These are phyloP conservation scores for Hyphodiscus sp. DNA, from an alignment of 2,329 filamentous ascomycete genomes.

Conservation along the genomic window DNA sequence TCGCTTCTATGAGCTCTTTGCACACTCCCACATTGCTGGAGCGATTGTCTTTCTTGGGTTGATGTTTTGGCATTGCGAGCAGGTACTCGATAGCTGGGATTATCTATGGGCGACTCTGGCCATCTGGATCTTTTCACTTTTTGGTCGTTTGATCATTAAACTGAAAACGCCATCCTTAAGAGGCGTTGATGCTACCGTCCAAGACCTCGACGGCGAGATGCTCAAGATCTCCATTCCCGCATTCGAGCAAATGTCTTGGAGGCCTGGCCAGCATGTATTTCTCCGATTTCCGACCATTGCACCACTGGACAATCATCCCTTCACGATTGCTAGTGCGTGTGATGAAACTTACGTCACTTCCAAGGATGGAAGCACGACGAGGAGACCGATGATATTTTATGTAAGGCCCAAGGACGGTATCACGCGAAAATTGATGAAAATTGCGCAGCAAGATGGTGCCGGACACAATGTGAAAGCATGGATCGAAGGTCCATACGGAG, in stretches of 20 bases:
- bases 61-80: slow-evolving; percentile 63
- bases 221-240: slow-evolving; percentile 19
- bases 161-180: slow-evolving; percentile 2
- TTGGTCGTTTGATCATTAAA: slow-evolving; percentile 45
- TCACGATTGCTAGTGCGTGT: slow-evolving; percentile 24
- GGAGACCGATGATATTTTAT: slow-evolving; percentile 19
- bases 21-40: slow-evolving; percentile 53
- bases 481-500: slow-evolving; percentile 29
- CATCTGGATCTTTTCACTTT: slow-evolving; percentile 53
- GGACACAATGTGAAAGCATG: slow-evolving; percentile 8
- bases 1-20: slow-evolving; percentile 51
- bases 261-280: slow-evolving; percentile 56
- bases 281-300: slow-evolving; percentile 24
- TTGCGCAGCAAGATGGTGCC: neutral
- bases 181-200: slow-evolving; percentile 1
- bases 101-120: slow-evolving; percentile 56
- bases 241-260: slow-evolving; percentile 18
- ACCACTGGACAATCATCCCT: slow-evolving; percentile 26
- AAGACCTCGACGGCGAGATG: slow-evolving; percentile 15
- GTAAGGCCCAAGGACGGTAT: slow-evolving; percentile 23
- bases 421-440: slow-evolving; percentile 10
- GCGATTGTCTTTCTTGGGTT: slow-evolving; percentile 54
- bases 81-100: slow-evolving; percentile 58
- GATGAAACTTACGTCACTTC: neutral
- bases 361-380: slow-evolving; percentile 4